A percentile compares a stretch with the other conserved stretches of the same genome.
Evolutionary conservation across 1,139 yeast genomes (phyloP).

Genomic region (Geotrichum macrosporum): DNA sequence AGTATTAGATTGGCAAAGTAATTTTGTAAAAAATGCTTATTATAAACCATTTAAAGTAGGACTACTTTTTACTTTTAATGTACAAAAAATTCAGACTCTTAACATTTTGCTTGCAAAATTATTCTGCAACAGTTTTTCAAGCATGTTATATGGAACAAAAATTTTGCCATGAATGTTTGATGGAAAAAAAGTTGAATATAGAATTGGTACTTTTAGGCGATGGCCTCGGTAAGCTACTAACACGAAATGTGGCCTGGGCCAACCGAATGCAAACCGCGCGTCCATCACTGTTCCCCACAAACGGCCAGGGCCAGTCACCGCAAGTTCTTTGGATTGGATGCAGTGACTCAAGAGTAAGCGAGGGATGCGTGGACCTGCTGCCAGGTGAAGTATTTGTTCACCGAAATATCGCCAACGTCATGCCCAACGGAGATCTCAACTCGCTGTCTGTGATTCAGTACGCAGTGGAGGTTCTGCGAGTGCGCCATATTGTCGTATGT

Average conservation of each 20-base stretch:
- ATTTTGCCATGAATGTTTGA: no score
- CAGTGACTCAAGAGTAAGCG: constrained; percentile 89
- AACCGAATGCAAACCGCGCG: constrained; percentile 54
- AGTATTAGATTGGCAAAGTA: no score
- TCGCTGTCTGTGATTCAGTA: constrained; percentile 82
- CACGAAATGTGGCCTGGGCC: constrained; percentile 66
- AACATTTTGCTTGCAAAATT: no score
- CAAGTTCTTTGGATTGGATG: constrained; percentile 96
- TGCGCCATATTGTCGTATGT: constrained; percentile 78
- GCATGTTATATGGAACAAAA: no score
- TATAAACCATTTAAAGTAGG: no score
- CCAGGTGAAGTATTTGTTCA: constrained; percentile 97
- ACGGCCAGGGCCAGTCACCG: constrained; percentile 84
- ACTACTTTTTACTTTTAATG: no score
- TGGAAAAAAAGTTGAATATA: no score
- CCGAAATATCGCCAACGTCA: constrained; percentile 84
- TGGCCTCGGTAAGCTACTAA: constrained; percentile 54
- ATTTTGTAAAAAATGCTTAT: no score
- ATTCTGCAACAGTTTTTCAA: no score
- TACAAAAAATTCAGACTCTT: no score
- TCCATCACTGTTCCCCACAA: constrained; percentile 61
- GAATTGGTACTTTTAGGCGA: no score
- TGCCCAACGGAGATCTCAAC: constrained; percentile 67
- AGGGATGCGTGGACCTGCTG: constrained; percentile 62
- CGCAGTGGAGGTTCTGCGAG: constrained; percentile 82